Base-by-base conservation (phyloP, 2,329 filamentous ascomycete genomes). In the Fusarium hostae region DNA sequence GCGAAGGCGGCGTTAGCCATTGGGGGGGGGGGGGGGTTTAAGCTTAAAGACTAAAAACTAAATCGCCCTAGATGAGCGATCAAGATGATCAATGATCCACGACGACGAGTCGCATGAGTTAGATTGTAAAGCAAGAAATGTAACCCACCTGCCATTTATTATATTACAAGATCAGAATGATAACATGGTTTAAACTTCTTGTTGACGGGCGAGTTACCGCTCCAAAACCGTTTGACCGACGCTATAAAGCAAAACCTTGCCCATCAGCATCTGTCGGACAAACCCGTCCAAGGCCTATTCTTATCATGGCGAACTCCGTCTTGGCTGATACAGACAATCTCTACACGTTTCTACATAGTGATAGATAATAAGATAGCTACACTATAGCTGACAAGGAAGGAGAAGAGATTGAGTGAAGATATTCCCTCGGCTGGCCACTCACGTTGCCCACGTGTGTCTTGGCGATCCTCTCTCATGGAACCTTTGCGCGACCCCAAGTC, bases 381-480 rank as follows among this genome's bases (percentile, higher is more conserved):
- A 37, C 48, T 52, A 52, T 37, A 52, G 32, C 48, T 26, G 32
- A 52, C 48, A 52, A 54, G 26, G 51, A 63, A 60, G 20, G 12
- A 41, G 16, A 43, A n/a, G 20, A 24, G 32, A 39, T 39, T 52
- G 48, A 52, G 9, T 52, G 12, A 26, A 39, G 22, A 68, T 50
- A 34, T 64, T 59, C 63, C 37, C 57, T 41, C 34, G 55, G 35
- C 45, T 56, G 74, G 59, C 75, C 75, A 77, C 59, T 77, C 67
- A 66, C 54, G 41, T 48, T 67, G 70, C 75, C 73, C 75, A 76
- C 75, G 75, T 76, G 75, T 59, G 69, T 73, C 74, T 75, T 71
- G 74, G 74, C 74, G 59, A 64, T 75, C 66, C 61, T 61, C n/a
- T 45, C 24, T 56, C 57, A 54, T 56, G 61, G 66, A 70, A 70